Evolutionary conservation across 139 green algal species (phyloP).

Genomic region (Edaphochlamys debaryana): DNA sequence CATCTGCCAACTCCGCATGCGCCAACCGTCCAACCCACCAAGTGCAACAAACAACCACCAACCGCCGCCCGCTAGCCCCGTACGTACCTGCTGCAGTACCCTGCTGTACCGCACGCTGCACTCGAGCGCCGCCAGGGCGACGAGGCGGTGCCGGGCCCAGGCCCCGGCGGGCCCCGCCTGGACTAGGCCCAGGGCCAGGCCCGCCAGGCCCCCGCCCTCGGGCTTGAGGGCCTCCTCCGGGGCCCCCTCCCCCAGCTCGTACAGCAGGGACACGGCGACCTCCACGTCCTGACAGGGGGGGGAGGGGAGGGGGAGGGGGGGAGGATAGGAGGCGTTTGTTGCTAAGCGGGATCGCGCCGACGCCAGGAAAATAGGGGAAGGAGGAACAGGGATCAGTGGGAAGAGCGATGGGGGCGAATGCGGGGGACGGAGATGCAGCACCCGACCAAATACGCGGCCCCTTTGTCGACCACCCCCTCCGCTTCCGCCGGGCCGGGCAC

Average conservation of each 20-base stretch:
- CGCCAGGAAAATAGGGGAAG: not conserved
- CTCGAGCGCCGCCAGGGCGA: slow-evolving; percentile 83
- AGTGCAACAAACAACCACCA: too few relatives aligned
- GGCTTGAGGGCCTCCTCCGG: slow-evolving; percentile 75
- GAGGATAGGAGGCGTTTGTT: too few relatives aligned
- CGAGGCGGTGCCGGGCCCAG: slow-evolving; percentile 70
- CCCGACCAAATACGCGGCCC: not conserved
- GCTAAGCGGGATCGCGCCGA: too few relatives aligned
- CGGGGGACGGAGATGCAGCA: not conserved
- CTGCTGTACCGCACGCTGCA: slow-evolving; percentile 67
- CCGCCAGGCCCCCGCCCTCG: slow-evolving; percentile 69
- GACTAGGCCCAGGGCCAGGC: slow-evolving; percentile 72
- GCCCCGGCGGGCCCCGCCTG: slow-evolving; percentile 50
- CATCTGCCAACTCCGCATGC: too few relatives aligned
- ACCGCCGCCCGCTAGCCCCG: too few relatives aligned
- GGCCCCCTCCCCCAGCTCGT: slow-evolving; percentile 86
- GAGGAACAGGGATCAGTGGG: too few relatives aligned
- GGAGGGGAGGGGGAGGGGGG: not conserved
- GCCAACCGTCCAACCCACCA: too few relatives aligned
- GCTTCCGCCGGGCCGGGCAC: too few relatives aligned
- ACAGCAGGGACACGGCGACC: slow-evolving; percentile 79
- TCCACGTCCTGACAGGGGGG: slow-evolving; percentile 7
- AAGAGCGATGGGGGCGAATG: too few relatives aligned
- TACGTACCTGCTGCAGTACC: slow-evolving; percentile 69
- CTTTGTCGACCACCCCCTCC: not conserved